Percentiles rank a stretch among this genome's conserved stretches.
These are phyloP conservation scores for Alternaria incomplexa DNA, from an alignment of 2,329 filamentous ascomycete genomes.

Conservation along the genomic window DNA sequence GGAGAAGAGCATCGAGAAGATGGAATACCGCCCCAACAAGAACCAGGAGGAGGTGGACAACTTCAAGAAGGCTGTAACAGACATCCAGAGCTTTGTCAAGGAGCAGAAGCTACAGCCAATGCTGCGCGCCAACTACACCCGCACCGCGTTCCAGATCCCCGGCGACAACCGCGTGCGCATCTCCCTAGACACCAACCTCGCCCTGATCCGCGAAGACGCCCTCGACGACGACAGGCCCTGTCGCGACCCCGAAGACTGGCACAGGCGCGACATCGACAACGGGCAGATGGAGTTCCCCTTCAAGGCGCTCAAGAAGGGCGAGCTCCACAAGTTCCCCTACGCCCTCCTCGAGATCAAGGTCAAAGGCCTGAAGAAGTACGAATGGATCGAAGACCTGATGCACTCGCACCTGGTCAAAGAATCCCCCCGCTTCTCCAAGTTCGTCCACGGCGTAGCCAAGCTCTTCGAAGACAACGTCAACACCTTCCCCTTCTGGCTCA, in stretches of 20 bases:
- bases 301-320: constrained; percentile 83
- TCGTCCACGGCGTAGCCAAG: constrained; percentile 88
- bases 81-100: constrained; percentile 81
- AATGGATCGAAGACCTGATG: constrained; percentile 93
- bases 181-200: constrained; percentile 89
- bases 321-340: constrained; percentile 89
- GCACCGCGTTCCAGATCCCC: constrained; percentile 96
- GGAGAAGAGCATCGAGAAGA: constrained; percentile 88
- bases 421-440: constrained; percentile 92
- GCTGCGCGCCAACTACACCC: constrained; percentile 88
- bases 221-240: constrained; percentile 85
- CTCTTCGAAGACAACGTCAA: constrained; percentile 96
- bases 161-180: constrained; percentile 89
- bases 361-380: constrained; percentile 70
- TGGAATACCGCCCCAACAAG: constrained; percentile 75
- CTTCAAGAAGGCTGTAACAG: constrained; percentile 74
- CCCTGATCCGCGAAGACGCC: constrained; percentile 78
- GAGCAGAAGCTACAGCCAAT: constrained; percentile 81
- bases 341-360: constrained; percentile 93
- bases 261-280: constrained; percentile 87
- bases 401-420: constrained; percentile 90
- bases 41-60: constrained; percentile 69
- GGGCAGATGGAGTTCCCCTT: constrained; percentile 86
- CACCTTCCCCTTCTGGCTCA: constrained; percentile 94
- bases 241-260: constrained; percentile 87